Evolutionary conservation across 2,329 filamentous ascomycete genomes (phyloP), one percentile per base, ranked within the genome.

Genomic region (Cladophialophora psammophila): DNA sequence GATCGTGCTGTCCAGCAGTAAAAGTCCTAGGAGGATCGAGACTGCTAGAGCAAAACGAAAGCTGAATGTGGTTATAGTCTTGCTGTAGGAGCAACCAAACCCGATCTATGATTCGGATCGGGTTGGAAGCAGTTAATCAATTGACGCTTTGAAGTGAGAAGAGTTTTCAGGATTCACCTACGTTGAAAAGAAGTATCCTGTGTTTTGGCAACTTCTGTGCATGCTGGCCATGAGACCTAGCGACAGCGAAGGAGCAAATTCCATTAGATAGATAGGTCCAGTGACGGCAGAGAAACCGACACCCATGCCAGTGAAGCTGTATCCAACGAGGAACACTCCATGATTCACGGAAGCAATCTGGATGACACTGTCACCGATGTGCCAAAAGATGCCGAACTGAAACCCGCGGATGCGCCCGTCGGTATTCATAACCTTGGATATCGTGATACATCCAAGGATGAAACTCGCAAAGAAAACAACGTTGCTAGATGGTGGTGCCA

Each of bases 21-120:
- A 18, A 20, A 58, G 15, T 31, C 32, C 31, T 2, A 36, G 55
- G 35, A 58, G 55, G 7, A 20, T 38, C 10, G 20, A 10, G 15
- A 58, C 18, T 20, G 55, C 55, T 5, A 58, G 12, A 13, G 55
- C 32, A 40, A 40, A 40, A 40, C 36, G 36, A 40, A 40, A 40
- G 36, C 36, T 12, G 36, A 40, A 40, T 40, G 36, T 40, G 3
- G 36, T 40, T 13, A 12, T 40, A 13, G 12, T 40, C 36, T 40
- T 40, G 36, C 36, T 40, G 36, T 40, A 40, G 36, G 36, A 40
- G 9, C 36, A 40, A 12, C 36, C 36, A 40, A 40, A 40, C 9
- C 36, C 36, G 36, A 40, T 40, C 36, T 40, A 40, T 3, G 6
- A 40, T 40, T 40, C 9, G n/a, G 36, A 40, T 40, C 36, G 13